Evolutionary conservation across 108 stramenopile species (phyloP).

Genomic region (Aureococcus anophagefferens): DNA sequence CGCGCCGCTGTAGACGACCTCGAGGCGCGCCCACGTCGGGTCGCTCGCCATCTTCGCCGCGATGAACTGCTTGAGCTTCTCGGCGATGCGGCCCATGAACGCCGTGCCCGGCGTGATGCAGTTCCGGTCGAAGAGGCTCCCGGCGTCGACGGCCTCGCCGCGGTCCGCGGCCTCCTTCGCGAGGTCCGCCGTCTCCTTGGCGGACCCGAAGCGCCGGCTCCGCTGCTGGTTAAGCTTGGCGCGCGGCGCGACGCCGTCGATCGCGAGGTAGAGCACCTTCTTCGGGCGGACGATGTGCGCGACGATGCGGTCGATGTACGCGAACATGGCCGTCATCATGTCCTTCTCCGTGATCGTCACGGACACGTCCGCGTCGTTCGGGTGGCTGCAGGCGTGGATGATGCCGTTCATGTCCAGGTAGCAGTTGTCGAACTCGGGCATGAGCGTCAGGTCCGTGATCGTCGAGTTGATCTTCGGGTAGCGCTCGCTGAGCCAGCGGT

Average conservation of each 20-base stretch:
- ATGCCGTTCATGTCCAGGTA: constrained; percentile 97
- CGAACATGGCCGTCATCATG: constrained; percentile 66
- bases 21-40: constrained; percentile 61
- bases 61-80: constrained; percentile 58
- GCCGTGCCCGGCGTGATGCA: constrained; percentile 98
- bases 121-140: constrained; percentile 83
- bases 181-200: constrained; percentile 46
- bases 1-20: constrained; percentile 90
- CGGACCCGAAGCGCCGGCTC: constrained; percentile 78
- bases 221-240: constrained; percentile 99
- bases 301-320: constrained; percentile 80
- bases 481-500: neutral
- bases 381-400: constrained; percentile 90
- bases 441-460: constrained; percentile 1
- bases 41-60: constrained; percentile 59
- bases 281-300: constrained; percentile 74
- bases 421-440: constrained; percentile 84
- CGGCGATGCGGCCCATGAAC: constrained; percentile 75
- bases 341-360: constrained; percentile 45
- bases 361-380: constrained; percentile 58
- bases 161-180: constrained; percentile 10
- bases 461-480: neutral
- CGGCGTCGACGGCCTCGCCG: constrained; percentile 23
- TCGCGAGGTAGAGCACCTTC: constrained; percentile 81
- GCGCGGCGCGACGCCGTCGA: constrained; percentile 96